Conservation (phyloP, 257 asterid species). For the Solanum chilense region DNA sequence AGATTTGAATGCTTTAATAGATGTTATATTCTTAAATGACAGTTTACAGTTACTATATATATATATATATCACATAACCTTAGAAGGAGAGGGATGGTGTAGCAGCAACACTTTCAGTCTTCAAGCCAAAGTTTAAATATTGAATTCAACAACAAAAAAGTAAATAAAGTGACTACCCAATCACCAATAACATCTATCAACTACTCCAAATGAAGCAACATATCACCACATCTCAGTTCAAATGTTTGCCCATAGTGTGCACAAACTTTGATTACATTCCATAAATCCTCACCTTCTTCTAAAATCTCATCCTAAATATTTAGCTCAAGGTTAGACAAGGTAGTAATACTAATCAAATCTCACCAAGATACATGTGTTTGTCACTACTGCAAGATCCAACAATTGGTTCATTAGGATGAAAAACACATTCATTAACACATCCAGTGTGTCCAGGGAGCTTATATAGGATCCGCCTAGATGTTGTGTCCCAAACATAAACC, state of each 20-base stretch:
- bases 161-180: neutral
- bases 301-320: neutral
- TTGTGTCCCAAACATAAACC: constrained; percentile 94
- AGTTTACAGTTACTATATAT: neutral
- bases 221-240: neutral
- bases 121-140: neutral
- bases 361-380: constrained; percentile 92
- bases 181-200: neutral
- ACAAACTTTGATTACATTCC: neutral
- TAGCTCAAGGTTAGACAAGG: neutral
- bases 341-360: constrained; percentile 25
- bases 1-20: neutral
- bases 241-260: neutral
- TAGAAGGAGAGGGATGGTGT: neutral
- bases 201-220: neutral
- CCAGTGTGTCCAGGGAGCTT: constrained; percentile 97
- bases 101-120: neutral
- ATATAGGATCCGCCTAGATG: constrained; percentile 72
- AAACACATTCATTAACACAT: constrained; percentile 75
- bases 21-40: neutral
- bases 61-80: neutral
- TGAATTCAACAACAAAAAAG: neutral
- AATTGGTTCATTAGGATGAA: constrained; percentile 82
- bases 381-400: constrained; percentile 97
- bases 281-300: neutral